Conservation (phyloP, 129 eudicot species). For the Smallanthus sonchifolius region DNA sequence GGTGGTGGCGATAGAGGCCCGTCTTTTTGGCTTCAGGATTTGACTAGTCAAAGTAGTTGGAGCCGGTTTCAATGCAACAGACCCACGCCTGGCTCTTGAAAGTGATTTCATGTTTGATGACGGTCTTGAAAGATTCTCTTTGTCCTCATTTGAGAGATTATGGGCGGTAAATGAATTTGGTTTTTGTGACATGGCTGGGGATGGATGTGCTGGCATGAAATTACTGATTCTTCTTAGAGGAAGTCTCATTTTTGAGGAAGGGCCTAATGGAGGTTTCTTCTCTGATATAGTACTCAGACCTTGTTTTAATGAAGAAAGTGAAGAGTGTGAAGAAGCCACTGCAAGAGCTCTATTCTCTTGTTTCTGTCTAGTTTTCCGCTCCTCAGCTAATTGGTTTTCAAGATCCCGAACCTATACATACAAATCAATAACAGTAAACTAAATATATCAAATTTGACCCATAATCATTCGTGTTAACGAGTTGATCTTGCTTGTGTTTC, state of each 20-base stretch:
- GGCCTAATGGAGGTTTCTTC: constrained; percentile 70
- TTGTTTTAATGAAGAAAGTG: constrained; percentile 49
- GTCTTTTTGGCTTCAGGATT: constrained; percentile 53
- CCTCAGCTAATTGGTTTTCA: constrained; percentile 81
- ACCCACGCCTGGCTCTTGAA: constrained; percentile 53
- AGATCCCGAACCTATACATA: constrained; percentile 59
- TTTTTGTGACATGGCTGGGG: constrained; percentile 43
- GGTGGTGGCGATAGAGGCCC: constrained; percentile 71
- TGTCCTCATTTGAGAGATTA: constrained; percentile 37
- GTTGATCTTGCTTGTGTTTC: neutral
- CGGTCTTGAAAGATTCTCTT: constrained; percentile 48
- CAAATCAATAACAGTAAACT: neutral
- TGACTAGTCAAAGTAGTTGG: constrained; percentile 19
- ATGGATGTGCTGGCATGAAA: constrained; percentile 48
- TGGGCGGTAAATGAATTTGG: constrained; percentile 17
- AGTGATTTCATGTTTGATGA: constrained; percentile 25
- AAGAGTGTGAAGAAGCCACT: constrained; percentile 53
- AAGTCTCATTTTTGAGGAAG: constrained; percentile 62
- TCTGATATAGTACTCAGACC: constrained; percentile 47
- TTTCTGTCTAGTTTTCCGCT: constrained; percentile 72
- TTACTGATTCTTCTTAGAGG: constrained; percentile 76
- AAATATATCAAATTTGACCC: neutral
- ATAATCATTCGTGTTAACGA: neutral
- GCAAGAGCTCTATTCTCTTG: constrained; percentile 81
- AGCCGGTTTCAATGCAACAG: constrained; percentile 51